Evolutionary conservation across 306 rosid genomes (phyloP), one percentile per base, ranked within the genome.

Genomic region (Cicer chorassanicum): DNA sequence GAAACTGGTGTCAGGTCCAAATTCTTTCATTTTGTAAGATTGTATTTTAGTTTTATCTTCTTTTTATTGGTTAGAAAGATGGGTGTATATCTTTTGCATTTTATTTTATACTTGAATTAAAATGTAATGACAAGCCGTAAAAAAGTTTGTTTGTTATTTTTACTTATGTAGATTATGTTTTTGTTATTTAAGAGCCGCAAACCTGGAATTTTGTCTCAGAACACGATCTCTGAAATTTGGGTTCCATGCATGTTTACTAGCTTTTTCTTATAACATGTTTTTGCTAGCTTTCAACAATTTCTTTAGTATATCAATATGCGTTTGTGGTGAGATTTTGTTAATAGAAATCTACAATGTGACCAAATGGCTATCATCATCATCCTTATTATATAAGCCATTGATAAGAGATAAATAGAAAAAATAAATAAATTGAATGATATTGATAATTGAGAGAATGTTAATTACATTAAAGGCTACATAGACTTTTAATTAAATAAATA

Each of bases 1-100:
- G 78, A 61, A 80, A 72, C 81, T 53, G 34, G 50, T 74, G 50
- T 72, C 84, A 74, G 83, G 62, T 79, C 87, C 81, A 77, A 85
- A 86, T 88, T 90, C 89, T 79, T 90, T 88, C 80, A 81, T 80
- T 84, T 84, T 82, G 72, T 84, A 29, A 64, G 75, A 56, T 40
- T 77, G 90, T 81, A 71, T 82, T 80, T 21, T 45, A 76, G 43
- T 14, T 2, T 41, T 21, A 4, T 41, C 13, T 43, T 66, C 8
- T 72, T 68, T 10, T 73, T 59, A 8, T 82, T 80, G 83, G 75
- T 70, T 80, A 61, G 65, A 44, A 41, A 76, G 78, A 84, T 59
- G 81, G 86, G 65, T 88, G 87, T 84, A 80, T 83, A 88, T 80
- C 89, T 81, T 85, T 70, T 79, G 79, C 79, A 55, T 56, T 74